Conservation (phyloP, 306 rosid species). For the Dryas alaskensis region DNA sequence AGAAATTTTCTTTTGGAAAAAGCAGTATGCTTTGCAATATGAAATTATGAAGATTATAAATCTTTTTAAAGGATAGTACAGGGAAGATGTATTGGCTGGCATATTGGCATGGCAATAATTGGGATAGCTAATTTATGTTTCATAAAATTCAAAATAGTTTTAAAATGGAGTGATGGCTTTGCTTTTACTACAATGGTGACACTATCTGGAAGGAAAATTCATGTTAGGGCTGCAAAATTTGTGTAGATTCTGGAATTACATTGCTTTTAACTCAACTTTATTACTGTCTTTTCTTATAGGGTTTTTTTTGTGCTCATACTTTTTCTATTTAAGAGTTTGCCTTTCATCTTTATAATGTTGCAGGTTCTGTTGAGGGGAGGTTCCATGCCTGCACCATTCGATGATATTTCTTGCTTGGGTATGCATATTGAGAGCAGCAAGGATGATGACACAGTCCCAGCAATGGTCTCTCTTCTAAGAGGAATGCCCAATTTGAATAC, state of each 20-base stretch:
- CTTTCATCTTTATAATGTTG: background rate
- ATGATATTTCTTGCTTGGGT: background rate
- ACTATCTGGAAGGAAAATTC: background rate
- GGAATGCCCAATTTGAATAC: constrained; percentile 6
- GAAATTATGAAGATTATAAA: background rate
- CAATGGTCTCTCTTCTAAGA: background rate
- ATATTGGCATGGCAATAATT: background rate
- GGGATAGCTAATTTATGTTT: background rate
- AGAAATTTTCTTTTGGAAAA: background rate
- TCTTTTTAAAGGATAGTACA: background rate
- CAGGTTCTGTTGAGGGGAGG: constrained; percentile 7
- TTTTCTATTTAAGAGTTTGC: background rate
- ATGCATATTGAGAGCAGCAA: background rate
- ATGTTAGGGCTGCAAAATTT: background rate
- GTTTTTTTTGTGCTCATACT: background rate
- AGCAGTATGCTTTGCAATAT: background rate
- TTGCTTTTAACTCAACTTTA: background rate
- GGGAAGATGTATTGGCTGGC: background rate
- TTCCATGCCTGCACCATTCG: background rate
- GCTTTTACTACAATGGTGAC: background rate
- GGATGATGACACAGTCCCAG: constrained; percentile 11
- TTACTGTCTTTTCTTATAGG: background rate
- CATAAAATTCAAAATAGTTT: background rate
- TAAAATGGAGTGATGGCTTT: background rate
- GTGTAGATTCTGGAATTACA: background rate